These are phyloP conservation scores for Coemansia sp. DNA, from an alignment of 192 early-diverging fungal species.

Conservation along the genomic window DNA sequence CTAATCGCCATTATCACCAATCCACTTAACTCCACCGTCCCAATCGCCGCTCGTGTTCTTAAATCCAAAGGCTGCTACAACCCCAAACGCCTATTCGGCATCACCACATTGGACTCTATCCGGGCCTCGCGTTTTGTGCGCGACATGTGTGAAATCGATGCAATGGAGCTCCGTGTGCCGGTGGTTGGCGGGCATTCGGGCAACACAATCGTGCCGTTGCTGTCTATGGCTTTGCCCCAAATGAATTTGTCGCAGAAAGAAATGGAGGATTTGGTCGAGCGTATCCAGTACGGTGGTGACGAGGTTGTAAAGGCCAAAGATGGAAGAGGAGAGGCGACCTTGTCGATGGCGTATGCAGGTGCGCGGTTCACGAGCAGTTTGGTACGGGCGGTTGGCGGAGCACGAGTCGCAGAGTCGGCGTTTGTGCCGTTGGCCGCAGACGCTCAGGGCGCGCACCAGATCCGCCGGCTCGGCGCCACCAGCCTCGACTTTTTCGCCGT, in stretches of 20 bases:
- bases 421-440: constrained; percentile 65
- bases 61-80: constrained; percentile 88
- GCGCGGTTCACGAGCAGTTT: constrained; percentile 88
- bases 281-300: constrained; percentile 97
- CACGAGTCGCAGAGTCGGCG: constrained; percentile 77
- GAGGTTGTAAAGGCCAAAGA: constrained; percentile 99
- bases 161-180: constrained; percentile 54
- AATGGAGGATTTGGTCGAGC: constrained; percentile 82
- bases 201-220: constrained; percentile 92
- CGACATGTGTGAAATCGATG: constrained; percentile 70
- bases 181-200: constrained; percentile 97
- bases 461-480: constrained; percentile 55
- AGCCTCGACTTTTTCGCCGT: constrained; percentile 70
- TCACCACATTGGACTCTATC: constrained; percentile 92
- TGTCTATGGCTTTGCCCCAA: constrained; percentile 66
- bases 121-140: constrained; percentile 93
- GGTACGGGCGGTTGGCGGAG: constrained; percentile 68
- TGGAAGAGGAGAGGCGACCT: constrained; percentile 81
- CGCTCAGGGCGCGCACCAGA: constrained; percentile 52
- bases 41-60: constrained; percentile 90
- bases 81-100: constrained; percentile 84
- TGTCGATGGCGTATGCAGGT: constrained; percentile 83
- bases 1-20: constrained; percentile 87
- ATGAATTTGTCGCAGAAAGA: constrained; percentile 77
- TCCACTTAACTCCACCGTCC: constrained; percentile 98